Conservation (phyloP, 352 stramenopile genomes). For the Phytophthora podocarpi region DNA sequence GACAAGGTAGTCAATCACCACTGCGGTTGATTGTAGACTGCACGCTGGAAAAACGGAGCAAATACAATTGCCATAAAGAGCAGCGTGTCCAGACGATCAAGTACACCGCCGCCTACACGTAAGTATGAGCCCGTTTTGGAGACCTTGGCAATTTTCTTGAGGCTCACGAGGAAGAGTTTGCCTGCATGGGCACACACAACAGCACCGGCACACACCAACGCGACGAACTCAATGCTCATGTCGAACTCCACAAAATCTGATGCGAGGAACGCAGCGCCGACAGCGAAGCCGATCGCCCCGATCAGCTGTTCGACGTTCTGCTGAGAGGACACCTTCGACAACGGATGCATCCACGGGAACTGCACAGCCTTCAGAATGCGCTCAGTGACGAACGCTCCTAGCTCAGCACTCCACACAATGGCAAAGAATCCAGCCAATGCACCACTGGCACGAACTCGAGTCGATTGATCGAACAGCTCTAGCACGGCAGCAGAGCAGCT, state of each 20-base stretch:
- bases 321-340: conserved; percentile 54
- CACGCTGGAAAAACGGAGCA: conserved; percentile 49
- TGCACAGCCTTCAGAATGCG: conserved; percentile 49
- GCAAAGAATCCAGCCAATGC: conserved; percentile 54
- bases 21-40: conserved; percentile 9
- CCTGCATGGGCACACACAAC: conserved; percentile 51
- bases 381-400: conserved; percentile 58
- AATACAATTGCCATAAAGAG: conserved; percentile 68
- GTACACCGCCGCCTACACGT: conserved; percentile 52
- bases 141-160: conserved; percentile 68
- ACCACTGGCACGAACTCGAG: conserved; percentile 23
- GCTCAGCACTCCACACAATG: conserved; percentile 61
- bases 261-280: conserved; percentile 37
- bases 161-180: conserved; percentile 64
- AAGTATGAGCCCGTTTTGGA: conserved; percentile 50
- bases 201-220: conserved; percentile 35
- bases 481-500: conserved; percentile 49
- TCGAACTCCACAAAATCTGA: conserved; percentile 44
- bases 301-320: conserved; percentile 69
- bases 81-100: conserved; percentile 65
- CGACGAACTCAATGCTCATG: conserved; percentile 37
- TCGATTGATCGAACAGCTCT: conserved; percentile 52
- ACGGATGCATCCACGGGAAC: conserved; percentile 62
- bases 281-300: conserved; percentile 46
- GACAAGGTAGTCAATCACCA: neutral